phyloP scores from a whole-genome alignment of 2,329 filamentous ascomycete species.

The Sporothrix brunneoviolacea region DNA sequence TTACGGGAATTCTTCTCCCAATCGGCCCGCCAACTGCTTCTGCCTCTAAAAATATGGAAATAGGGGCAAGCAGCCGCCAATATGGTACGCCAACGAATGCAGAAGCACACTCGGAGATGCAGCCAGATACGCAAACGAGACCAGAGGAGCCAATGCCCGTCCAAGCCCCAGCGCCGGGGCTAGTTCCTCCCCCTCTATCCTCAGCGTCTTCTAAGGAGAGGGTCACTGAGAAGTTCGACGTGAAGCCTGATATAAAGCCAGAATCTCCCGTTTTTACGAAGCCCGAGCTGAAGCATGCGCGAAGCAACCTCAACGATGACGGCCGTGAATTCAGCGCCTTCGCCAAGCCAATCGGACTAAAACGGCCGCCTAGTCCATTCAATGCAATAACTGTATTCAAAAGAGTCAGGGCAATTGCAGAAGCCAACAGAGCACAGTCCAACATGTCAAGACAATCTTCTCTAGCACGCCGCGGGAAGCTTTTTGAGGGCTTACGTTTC shows the following conservation, averaged over 20 bases:
- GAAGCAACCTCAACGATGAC: constrained; percentile 44
- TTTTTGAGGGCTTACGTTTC: constrained; percentile 50
- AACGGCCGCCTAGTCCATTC: constrained; percentile 51
- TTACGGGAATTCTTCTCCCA: constrained; percentile 25
- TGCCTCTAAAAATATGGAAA: constrained; percentile 10
- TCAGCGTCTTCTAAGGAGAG: no score
- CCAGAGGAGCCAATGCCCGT: not conserved
- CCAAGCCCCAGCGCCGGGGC: no score
- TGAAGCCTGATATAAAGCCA: not conserved
- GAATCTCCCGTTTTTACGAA: constrained; percentile 45
- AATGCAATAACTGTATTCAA: constrained; percentile 54
- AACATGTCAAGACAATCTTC: constrained; percentile 6
- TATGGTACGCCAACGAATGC: not conserved
- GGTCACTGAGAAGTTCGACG: no score
- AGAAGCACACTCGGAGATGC: not conserved
- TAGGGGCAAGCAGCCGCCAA: not conserved
- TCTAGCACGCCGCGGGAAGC: constrained; percentile 34
- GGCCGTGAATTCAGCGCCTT: no score
- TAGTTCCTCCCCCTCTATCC: no score
- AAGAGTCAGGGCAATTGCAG: constrained; percentile 37
- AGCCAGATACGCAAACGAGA: not conserved
- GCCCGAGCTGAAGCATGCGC: constrained; percentile 51
- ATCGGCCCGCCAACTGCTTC: constrained; percentile 19
- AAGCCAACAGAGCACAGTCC: not conserved
- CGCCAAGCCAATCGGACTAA: constrained; percentile 27